These are phyloP conservation scores for Beta vulgaris DNA, from an alignment of 148 eudicot genomes.

Conservation along the genomic window DNA sequence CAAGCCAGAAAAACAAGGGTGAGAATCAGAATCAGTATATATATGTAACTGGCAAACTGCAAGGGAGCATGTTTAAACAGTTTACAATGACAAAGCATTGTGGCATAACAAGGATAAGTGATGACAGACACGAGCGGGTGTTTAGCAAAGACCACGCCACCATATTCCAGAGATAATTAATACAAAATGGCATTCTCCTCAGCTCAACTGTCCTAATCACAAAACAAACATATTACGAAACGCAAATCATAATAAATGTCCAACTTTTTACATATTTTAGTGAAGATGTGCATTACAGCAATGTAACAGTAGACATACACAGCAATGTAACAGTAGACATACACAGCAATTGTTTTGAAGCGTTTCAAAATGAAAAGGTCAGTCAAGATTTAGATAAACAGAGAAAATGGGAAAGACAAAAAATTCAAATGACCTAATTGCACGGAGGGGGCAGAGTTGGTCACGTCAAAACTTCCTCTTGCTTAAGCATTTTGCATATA, in stretches of 20 bases:
- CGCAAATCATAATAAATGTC: background rate
- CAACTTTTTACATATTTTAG: background rate
- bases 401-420: too few species aligned
- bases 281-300: background rate
- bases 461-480: too few species aligned
- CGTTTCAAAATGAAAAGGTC: background rate
- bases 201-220: background rate
- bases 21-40: too few species aligned
- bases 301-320: background rate
- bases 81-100: background rate
- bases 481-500: too few species aligned
- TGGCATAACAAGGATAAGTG: background rate
- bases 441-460: too few species aligned
- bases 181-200: background rate
- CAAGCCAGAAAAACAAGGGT: slow-evolving; percentile 19
- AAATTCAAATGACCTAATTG: too few species aligned
- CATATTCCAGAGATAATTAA: background rate
- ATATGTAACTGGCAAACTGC: background rate
- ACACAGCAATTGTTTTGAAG: background rate
- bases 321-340: background rate
- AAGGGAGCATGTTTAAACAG: background rate
- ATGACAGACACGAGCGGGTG: too few species aligned
- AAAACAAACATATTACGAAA: background rate
- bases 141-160: background rate
- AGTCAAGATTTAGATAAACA: background rate